phyloP scores from a whole-genome alignment of 2,329 filamentous ascomycete species.

The Fusarium tupiense region DNA sequence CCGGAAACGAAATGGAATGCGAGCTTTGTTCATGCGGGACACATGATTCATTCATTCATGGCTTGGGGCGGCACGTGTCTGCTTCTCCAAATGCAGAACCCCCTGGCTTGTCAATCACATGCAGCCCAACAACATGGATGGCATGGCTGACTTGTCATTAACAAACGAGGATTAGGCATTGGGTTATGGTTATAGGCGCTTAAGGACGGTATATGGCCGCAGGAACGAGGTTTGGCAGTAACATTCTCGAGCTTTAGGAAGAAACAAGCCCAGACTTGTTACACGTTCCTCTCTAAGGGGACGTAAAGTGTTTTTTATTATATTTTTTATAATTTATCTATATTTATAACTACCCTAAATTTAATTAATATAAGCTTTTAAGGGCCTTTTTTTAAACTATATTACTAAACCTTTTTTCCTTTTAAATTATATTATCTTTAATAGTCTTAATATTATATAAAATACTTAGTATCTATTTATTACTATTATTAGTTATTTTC shows the following conservation, averaged over 20 bases:
- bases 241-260: neutral
- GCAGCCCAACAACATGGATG: neutral
- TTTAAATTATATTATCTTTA: too few species aligned
- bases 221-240: too few species aligned
- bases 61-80: constrained; percentile 27
- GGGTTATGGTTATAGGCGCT: neutral
- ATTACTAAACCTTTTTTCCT: too few species aligned
- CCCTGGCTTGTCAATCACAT: constrained; percentile 25
- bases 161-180: neutral
- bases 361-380: too few species aligned
- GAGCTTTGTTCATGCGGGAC: constrained; percentile 15
- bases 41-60: constrained; percentile 33
- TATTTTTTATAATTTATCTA: too few species aligned
- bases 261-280: neutral
- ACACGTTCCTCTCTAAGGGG: too few species aligned
- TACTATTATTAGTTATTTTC: too few species aligned
- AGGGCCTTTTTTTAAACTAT: too few species aligned
- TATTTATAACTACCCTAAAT: too few species aligned
- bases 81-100: constrained; percentile 1
- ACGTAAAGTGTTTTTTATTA: too few species aligned
- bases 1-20: constrained; percentile 18
- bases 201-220: neutral
- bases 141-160: constrained; percentile 1
- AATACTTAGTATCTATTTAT: too few species aligned
- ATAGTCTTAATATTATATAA: too few species aligned